Conservation (phyloP, 148 eudicot genomes). For the Hydrangea macrophylla region DNA sequence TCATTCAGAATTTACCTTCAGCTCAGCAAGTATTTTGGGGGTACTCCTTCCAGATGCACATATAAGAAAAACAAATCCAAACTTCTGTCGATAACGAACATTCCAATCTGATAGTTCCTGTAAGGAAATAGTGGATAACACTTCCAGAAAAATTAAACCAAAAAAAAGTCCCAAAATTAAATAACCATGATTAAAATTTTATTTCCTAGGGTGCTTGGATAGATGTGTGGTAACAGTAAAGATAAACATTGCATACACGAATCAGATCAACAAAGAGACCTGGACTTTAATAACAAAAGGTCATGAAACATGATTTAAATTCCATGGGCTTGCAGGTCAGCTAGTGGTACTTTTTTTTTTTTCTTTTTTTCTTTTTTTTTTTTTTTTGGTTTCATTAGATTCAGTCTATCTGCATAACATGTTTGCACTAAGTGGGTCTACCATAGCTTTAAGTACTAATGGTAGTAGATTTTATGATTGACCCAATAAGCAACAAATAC, state of each 20-base stretch:
- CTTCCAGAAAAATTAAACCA: not conserved
- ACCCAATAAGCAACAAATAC: constrained; percentile 24
- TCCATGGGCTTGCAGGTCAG: not conserved
- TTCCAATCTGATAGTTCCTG: constrained; percentile 90
- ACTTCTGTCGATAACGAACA: constrained; percentile 60
- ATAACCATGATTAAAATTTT: not conserved
- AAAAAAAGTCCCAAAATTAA: not conserved
- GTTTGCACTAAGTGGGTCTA: not conserved
- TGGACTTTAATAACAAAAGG: not conserved
- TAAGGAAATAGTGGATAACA: not conserved
- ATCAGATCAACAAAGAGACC: not conserved
- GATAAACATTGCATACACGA: not conserved
- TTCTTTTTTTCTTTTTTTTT: too few species aligned
- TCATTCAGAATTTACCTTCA: constrained; percentile 53
- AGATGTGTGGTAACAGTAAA: not conserved
- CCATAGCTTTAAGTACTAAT: not conserved
- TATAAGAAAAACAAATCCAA: constrained; percentile 84
- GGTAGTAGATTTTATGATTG: not conserved
- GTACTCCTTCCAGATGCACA: constrained; percentile 91
- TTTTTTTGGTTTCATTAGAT: not conserved
- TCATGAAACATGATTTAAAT: not conserved
- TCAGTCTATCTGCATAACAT: not conserved
- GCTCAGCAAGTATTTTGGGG: constrained; percentile 74
- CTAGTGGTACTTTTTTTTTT: not conserved
- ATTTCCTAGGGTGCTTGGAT: not conserved